These are phyloP conservation scores for Elymus sibiricus DNA, from an alignment of 176 grass and related monocot genomes.

Conservation along the genomic window DNA sequence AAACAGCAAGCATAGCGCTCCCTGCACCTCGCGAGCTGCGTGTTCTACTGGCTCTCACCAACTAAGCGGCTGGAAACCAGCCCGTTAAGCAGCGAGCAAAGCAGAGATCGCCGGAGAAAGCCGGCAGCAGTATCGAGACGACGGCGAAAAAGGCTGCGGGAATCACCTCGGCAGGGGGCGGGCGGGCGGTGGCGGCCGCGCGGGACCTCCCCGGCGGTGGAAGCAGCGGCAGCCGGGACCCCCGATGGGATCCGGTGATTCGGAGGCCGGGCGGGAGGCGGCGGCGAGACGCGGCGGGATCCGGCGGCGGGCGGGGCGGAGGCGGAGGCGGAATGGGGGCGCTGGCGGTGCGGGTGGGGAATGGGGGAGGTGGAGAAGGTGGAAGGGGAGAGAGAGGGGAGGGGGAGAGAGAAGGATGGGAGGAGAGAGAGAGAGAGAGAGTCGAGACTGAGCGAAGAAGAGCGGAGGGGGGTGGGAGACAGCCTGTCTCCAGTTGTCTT, in stretches of 20 bases:
- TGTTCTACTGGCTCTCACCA: background rate
- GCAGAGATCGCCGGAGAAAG: slow-evolving; percentile 13
- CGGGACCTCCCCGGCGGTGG: slow-evolving; percentile 23
- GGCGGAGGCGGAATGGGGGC: slow-evolving; percentile 13
- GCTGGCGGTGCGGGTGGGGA: slow-evolving; percentile 18
- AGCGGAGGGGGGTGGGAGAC: slow-evolving; percentile 64
- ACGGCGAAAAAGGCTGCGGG: background rate
- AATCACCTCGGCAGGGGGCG: slow-evolving; percentile 37
- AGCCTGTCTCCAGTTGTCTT: slow-evolving; percentile 91
- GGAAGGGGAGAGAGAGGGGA: slow-evolving; percentile 9
- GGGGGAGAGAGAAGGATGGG: background rate
- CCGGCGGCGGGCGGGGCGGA: slow-evolving; percentile 19
- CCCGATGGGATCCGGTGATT: slow-evolving; percentile 34
- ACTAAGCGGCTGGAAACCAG: slow-evolving; percentile 4
- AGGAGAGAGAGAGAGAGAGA: slow-evolving; percentile 12
- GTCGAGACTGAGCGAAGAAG: slow-evolving; percentile 31
- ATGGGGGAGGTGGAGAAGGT: background rate
- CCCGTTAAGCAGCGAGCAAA: background rate
- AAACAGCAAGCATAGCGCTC: slow-evolving; percentile 22
- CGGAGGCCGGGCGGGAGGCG: slow-evolving; percentile 5
- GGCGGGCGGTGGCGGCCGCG: background rate
- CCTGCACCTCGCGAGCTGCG: background rate
- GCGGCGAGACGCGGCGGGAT: slow-evolving; percentile 32
- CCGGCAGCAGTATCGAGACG: background rate
- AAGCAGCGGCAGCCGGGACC: background rate